These are phyloP conservation scores for Monosporascus sp. DNA, from an alignment of 2,329 filamentous ascomycete species.

Conservation along the genomic window DNA sequence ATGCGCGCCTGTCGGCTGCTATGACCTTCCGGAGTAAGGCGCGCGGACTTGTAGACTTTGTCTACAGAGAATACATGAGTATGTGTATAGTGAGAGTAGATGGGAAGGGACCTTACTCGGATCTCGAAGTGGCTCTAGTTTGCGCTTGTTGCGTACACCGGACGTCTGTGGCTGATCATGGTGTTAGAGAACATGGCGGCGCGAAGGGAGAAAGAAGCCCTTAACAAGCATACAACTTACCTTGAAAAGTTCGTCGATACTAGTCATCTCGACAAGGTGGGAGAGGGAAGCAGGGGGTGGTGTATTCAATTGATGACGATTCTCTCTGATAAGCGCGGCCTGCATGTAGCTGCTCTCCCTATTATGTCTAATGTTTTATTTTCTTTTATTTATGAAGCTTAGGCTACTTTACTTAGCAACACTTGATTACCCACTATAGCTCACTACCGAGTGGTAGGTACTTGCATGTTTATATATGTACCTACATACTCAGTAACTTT, in stretches of 20 bases:
- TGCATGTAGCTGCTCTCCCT: no score
- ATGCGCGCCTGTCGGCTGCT: conserved; percentile 41
- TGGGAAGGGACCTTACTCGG: conserved; percentile 45
- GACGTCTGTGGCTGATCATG: conserved; percentile 10
- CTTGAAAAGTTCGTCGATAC: conserved; percentile 56
- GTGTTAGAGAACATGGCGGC: conserved; percentile 3
- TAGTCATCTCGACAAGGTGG: conserved; percentile 38
- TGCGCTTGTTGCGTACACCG: conserved; percentile 54
- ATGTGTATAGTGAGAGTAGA: not conserved
- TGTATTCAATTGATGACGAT: no score
- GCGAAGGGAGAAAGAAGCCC: not conserved
- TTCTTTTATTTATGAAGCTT: no score
- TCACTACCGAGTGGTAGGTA: no score
- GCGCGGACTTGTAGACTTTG: conserved; percentile 60
- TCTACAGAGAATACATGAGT: conserved; percentile 31
- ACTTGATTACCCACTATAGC: no score
- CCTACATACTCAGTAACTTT: no score
- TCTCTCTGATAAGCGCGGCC: no score
- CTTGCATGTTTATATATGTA: no score
- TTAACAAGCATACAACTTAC: conserved; percentile 20
- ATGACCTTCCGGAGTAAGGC: conserved; percentile 38
- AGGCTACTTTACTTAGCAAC: no score
- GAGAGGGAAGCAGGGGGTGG: no score
- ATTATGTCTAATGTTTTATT: no score
- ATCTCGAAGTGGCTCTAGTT: conserved; percentile 55